These are phyloP conservation scores for Lactarius deliciosus DNA, from an alignment of 768 basidiomycete species.

Conservation along the genomic window DNA sequence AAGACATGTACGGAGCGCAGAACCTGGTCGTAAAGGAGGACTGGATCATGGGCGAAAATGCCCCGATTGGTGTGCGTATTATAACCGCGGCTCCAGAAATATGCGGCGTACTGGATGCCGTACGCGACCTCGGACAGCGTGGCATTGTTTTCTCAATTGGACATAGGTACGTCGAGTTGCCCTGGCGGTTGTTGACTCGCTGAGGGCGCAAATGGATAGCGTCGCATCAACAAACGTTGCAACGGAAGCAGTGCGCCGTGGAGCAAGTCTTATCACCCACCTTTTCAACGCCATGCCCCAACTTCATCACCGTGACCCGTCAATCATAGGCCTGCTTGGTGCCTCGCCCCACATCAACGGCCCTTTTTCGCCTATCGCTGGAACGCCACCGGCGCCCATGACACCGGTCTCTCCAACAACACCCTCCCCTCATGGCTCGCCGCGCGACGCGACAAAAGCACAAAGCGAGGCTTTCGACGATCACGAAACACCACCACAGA, in stretches of 20 bases:
- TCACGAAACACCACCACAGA: conserved; percentile 54
- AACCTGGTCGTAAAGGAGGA: conserved; percentile 64
- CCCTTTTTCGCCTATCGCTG: conserved; percentile 38
- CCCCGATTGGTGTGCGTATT: conserved; percentile 61
- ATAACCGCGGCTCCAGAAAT: conserved; percentile 89
- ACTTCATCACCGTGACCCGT: conserved; percentile 86
- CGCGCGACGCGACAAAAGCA: conserved; percentile 29
- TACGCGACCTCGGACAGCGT: conserved; percentile 55
- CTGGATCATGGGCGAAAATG: conserved; percentile 55
- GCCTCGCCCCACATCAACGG: conserved; percentile 63
- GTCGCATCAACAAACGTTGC: conserved; percentile 75
- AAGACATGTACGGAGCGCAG: conserved; percentile 67
- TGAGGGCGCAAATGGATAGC: conserved; percentile 40
- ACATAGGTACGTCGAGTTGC: conserved; percentile 58
- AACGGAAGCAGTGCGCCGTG: conserved; percentile 63
- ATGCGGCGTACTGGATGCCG: conserved; percentile 72
- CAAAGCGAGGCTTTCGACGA: conserved; percentile 59
- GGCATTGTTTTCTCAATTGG: conserved; percentile 86
- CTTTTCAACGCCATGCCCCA: conserved; percentile 94
- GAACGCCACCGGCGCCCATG: conserved; percentile 30
- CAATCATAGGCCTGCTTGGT: conserved; percentile 85
- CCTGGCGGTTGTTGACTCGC: not conserved
- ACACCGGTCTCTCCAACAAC: conserved; percentile 28
- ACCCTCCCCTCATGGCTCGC: conserved; percentile 18
- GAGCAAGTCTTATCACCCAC: conserved; percentile 87